Percentiles rank a stretch among this genome's conserved stretches.
phyloP scores from a whole-genome alignment of 441 rosid species.

The Melastoma candidum region DNA sequence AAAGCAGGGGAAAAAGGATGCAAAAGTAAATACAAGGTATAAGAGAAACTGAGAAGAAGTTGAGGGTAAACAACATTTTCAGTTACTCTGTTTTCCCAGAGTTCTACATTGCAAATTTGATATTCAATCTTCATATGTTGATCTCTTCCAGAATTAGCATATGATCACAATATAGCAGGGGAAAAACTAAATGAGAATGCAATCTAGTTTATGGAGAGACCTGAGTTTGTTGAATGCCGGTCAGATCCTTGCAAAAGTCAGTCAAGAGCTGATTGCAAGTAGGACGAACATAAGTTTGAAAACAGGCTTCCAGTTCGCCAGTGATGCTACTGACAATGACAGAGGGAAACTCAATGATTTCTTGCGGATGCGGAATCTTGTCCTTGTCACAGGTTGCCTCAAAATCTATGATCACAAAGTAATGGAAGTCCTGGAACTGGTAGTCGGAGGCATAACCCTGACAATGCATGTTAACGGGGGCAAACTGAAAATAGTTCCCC shows the following conservation, averaged over 20 bases:
- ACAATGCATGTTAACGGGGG: background rate
- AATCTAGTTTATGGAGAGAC: slow-evolving; percentile 6
- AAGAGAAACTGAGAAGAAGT: too few species aligned
- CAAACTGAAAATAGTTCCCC: too few species aligned
- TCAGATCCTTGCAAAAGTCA: slow-evolving; percentile 66
- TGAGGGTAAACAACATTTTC: too few species aligned
- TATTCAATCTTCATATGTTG: too few species aligned
- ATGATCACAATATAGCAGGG: too few species aligned
- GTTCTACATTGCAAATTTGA: too few species aligned
- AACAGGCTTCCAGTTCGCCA: slow-evolving; percentile 54
- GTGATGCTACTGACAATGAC: slow-evolving; percentile 50
- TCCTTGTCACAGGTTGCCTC: slow-evolving; percentile 72
- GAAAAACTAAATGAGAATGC: too few species aligned
- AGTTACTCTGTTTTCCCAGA: too few species aligned
- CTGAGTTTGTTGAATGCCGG: slow-evolving; percentile 68
- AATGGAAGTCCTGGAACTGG: slow-evolving; percentile 50
- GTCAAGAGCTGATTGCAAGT: slow-evolving; percentile 49
- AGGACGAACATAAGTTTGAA: slow-evolving; percentile 64
- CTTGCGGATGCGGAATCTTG: slow-evolving; percentile 54
- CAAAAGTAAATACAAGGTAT: too few species aligned
- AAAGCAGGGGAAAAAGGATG: too few species aligned
- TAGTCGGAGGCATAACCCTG: slow-evolving; percentile 18
- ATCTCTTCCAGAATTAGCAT: too few species aligned
- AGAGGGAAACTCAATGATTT: slow-evolving; percentile 71
- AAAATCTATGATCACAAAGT: slow-evolving; percentile 64